Percentiles rank a stretch among this genome's conserved stretches.
Conservation (phyloP, 345 rosid species). For the Microcos paniculata region DNA sequence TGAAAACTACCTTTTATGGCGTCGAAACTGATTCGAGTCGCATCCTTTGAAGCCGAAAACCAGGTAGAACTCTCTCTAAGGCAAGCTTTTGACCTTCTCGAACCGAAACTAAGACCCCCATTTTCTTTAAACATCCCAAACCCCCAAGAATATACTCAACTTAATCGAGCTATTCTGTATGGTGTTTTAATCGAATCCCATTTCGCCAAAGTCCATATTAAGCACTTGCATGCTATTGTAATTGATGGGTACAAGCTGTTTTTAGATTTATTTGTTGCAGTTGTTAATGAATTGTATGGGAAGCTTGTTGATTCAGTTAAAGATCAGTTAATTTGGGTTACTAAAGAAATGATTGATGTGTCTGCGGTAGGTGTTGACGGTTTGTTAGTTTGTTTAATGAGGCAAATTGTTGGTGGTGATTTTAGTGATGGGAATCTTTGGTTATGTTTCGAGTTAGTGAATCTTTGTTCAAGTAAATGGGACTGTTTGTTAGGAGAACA, state of each 20-base stretch:
- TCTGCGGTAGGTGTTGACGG: constrained; percentile 53
- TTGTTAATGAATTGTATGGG: constrained; percentile 52
- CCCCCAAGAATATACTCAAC: constrained; percentile 49
- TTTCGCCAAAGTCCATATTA: constrained; percentile 46
- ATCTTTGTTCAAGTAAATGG: constrained; percentile 48
- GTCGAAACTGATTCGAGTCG: constrained; percentile 39
- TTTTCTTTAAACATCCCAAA: constrained; percentile 52
- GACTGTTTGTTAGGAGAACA: constrained; percentile 54
- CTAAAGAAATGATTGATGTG: constrained; percentile 64
- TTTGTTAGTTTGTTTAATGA: constrained; percentile 50
- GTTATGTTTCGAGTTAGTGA: constrained; percentile 70
- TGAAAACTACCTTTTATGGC: constrained; percentile 28
- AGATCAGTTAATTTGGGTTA: constrained; percentile 60
- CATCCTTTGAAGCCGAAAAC: constrained; percentile 49
- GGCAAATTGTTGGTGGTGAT: constrained; percentile 75
- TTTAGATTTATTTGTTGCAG: constrained; percentile 37
- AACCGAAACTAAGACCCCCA: constrained; percentile 58
- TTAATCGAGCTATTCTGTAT: constrained; percentile 60
- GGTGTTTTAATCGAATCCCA: constrained; percentile 55
- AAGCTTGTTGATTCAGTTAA: constrained; percentile 60
- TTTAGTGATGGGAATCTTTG: constrained; percentile 64
- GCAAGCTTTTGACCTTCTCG: constrained; percentile 51
- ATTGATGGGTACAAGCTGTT: constrained; percentile 70
- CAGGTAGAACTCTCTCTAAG: constrained; percentile 55
- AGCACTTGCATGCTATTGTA: constrained; percentile 68